These are phyloP conservation scores for Millerozyma acaciae DNA, from an alignment of 805 yeast genomes.

Conservation along the genomic window DNA sequence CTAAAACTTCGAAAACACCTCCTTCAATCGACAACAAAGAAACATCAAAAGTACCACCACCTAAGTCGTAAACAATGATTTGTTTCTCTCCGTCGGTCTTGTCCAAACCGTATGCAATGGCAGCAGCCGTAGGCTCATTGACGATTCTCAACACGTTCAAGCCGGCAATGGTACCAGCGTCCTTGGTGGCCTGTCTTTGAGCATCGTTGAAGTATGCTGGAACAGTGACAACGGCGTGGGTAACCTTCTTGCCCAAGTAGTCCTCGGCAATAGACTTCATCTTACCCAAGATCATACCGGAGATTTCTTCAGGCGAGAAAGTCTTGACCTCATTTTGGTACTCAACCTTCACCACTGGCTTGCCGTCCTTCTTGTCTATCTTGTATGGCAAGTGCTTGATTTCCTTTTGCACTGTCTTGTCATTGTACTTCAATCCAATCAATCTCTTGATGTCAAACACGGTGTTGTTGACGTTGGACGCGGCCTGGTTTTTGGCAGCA, in stretches of 20 bases:
- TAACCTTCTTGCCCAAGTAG: constrained; percentile 32
- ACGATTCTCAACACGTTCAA: constrained; percentile 85
- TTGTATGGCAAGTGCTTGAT: constrained; percentile 68
- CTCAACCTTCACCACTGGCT: constrained; percentile 78
- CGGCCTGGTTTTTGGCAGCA: constrained; percentile 94
- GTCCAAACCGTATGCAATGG: constrained; percentile 50
- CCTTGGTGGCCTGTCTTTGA: constrained; percentile 97
- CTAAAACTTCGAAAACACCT: constrained; percentile 46
- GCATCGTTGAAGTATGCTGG: constrained; percentile 97
- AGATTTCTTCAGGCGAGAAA: constrained; percentile 87
- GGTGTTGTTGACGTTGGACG: constrained; percentile 83
- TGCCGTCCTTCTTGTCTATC: constrained; percentile 63
- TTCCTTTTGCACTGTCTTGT: constrained; percentile 62
- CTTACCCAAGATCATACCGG: constrained; percentile 83
- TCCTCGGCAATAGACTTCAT: constrained; percentile 76
- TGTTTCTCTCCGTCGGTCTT: constrained; percentile 56
- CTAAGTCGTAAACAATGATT: constrained; percentile 46
- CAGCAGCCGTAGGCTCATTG: constrained; percentile 82
- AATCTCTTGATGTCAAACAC: constrained; percentile 86
- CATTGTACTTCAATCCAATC: constrained; percentile 80
- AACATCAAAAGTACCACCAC: constrained; percentile 69
- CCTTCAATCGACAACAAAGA: constrained; percentile 59
- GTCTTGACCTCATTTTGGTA: constrained; percentile 78
- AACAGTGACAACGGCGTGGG: constrained; percentile 87
- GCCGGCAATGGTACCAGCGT: constrained; percentile 91